Conservation (phyloP, 257 asterid genomes). For the Verbena officinalis region DNA sequence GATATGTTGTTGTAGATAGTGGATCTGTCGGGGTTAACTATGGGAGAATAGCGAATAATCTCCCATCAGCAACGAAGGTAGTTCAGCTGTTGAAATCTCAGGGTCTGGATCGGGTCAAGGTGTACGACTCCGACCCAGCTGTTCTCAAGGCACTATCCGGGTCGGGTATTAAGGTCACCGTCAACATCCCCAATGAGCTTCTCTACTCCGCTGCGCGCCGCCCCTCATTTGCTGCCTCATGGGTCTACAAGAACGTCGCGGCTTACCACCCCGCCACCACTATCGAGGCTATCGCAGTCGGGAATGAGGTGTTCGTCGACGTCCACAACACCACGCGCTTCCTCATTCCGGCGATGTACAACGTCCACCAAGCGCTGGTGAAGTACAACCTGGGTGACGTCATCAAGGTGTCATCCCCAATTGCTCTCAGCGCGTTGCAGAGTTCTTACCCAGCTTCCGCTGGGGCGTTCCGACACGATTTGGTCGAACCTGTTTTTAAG, state of each 20-base stretch:
- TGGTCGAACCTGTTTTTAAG: conserved; percentile 58
- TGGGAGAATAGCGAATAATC: conserved; percentile 79
- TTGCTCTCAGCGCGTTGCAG: conserved; percentile 78
- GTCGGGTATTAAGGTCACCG: conserved; percentile 66
- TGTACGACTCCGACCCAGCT: conserved; percentile 79
- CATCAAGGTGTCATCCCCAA: conserved; percentile 77
- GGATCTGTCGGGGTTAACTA: conserved; percentile 84
- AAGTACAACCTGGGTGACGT: conserved; percentile 51
- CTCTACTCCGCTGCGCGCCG: conserved; percentile 68
- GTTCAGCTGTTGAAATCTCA: conserved; percentile 72
- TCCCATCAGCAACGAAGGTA: conserved; percentile 78
- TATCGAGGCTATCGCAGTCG: conserved; percentile 85
- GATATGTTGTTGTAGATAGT: conserved; percentile 33
- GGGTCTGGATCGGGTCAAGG: conserved; percentile 67
- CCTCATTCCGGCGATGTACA: conserved; percentile 77
- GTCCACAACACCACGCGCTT: conserved; percentile 66
- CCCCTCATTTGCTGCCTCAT: conserved; percentile 63
- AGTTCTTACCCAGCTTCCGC: conserved; percentile 89
- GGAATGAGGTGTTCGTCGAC: conserved; percentile 92
- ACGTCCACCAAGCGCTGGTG: conserved; percentile 60
- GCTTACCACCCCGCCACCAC: conserved; percentile 71
- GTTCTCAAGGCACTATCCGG: conserved; percentile 79
- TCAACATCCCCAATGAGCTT: conserved; percentile 87
- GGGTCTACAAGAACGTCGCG: conserved; percentile 65
- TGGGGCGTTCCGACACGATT: conserved; percentile 72